phyloP scores from a whole-genome alignment of 2,329 filamentous ascomycete species.

The Colletotrichum godetiae region DNA sequence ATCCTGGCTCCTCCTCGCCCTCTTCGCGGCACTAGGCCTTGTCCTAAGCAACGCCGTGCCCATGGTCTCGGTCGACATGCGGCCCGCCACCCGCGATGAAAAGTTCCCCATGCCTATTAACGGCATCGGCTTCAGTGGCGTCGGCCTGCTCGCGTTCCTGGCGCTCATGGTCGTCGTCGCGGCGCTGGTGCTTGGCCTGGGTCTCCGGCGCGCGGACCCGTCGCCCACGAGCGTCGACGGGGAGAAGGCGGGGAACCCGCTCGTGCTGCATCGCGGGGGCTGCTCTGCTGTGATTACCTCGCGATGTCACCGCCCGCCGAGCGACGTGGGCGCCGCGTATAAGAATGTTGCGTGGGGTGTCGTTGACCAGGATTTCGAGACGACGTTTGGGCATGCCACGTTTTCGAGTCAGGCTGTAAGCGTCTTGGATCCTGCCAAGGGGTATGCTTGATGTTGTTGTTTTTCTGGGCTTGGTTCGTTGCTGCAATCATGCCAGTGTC shows the following conservation, averaged over 20 bases:
- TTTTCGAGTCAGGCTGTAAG: conserved; percentile 11
- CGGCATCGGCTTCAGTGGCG: conserved; percentile 55
- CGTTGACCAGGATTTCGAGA: conserved; percentile 56
- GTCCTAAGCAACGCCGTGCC: conserved; percentile 54
- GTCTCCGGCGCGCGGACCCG: conserved; percentile 52
- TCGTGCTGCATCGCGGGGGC: conserved; percentile 57
- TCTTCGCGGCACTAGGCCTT: conserved; percentile 58
- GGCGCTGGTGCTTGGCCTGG: conserved; percentile 49
- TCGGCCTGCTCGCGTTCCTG: conserved; percentile 55
- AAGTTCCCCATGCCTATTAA: conserved; percentile 35
- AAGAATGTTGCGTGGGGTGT: conserved; percentile 58
- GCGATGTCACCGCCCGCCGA: conserved; percentile 54
- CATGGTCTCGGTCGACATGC: conserved; percentile 44
- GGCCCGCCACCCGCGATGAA: conserved; percentile 17
- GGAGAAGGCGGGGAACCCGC: conserved; percentile 57
- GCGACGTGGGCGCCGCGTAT: conserved; percentile 48
- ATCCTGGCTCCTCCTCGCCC: conserved; percentile 56
- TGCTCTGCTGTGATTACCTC: conserved; percentile 65
- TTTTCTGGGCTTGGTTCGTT: background rate
- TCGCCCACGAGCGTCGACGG: conserved; percentile 49
- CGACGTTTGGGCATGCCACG: conserved; percentile 41
- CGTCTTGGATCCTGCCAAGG: conserved; percentile 47
- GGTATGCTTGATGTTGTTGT: conserved; percentile 50
- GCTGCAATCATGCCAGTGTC: no score
- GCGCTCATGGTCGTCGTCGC: conserved; percentile 51